Base-by-base conservation (phyloP, 1,284 basidiomycete genomes). In the Uromyces viciae-fabae region DNA sequence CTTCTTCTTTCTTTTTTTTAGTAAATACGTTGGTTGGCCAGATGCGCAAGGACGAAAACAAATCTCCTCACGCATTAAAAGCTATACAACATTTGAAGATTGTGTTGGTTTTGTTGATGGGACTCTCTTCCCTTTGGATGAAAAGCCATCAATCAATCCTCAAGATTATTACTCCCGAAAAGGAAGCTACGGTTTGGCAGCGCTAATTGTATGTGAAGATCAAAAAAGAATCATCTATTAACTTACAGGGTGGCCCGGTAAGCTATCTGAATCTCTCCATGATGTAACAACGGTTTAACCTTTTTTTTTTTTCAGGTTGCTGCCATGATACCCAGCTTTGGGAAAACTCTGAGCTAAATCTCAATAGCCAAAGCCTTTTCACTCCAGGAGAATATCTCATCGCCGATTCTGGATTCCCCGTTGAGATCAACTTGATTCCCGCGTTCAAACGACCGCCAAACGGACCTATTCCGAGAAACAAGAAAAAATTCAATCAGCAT, bases 101-200 rank as follows among this genome's bases (percentile, higher is more conserved):
- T 56, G 54, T n/a, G 54, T 56, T 56, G 54, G 19, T 5, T 56
- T 5, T 22, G 31, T 56, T 28, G 19, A 56, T 56, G 54, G 9
- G 22, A 56, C 54, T 9, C 54, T 56, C 8, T 28, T 56, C 9
- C 54, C 54, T n/a, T n/a, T 56, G 22, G 54, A 56, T 9, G 54
- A 8, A n/a, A 56, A 56, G 54, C 54, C 54, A 8, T 5, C 5
- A 4, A 56, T 56, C 22, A 28, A 56, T n/a, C 7, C 54, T 22
- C 54, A 56, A 56, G 54, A 56, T 28, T 56, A 56, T 28, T 56
- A 56, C 54, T 56, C 54, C n/a, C n/a, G n/a, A n/a, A n/a, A n/a
- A n/a, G n/a, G n/a, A n/a, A n/a, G n/a, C n/a, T n/a, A n/a, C n/a
- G n/a, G n/a, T n/a, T n/a, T n/a, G n/a, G n/a, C n/a, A n/a, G n/a